Evolutionary conservation across 345 rosid genomes (phyloP).

Genomic region (Psidium friedrichsthalianum): DNA sequence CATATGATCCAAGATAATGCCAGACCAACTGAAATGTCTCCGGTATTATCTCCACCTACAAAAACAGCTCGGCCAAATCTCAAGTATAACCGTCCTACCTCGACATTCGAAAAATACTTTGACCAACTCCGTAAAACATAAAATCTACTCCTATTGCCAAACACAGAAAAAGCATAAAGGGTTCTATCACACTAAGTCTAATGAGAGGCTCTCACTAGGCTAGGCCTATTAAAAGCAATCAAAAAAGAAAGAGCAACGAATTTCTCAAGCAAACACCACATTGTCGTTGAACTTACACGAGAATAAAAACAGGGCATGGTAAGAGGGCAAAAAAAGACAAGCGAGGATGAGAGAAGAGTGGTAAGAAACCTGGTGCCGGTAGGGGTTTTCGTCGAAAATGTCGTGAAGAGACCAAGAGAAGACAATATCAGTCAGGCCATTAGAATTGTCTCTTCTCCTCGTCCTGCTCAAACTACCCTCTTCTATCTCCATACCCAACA

Average conservation of each 20-base stretch:
- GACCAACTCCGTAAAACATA: neutral
- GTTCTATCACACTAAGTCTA: neutral
- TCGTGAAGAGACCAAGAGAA: slow-evolving; percentile 30
- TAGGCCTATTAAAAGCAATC: neutral
- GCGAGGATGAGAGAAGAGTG: neutral
- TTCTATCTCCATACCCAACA: neutral
- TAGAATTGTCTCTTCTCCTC: neutral
- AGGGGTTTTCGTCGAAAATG: slow-evolving; percentile 4
- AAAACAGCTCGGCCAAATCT: neutral
- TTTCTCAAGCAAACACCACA: too few relatives aligned
- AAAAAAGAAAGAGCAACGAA: too few relatives aligned
- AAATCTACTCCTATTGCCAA: neutral
- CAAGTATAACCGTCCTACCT: neutral
- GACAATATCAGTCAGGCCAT: neutral
- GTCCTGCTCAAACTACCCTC: neutral
- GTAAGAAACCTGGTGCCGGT: neutral
- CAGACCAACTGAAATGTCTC: slow-evolving; percentile 14
- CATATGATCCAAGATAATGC: slow-evolving; percentile 17
- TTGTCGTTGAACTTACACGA: too few relatives aligned
- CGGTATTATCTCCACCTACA: slow-evolving; percentile 28
- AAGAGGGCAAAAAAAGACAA: neutral
- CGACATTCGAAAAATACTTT: neutral
- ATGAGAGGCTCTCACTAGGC: neutral
- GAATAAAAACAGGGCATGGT: too few relatives aligned
- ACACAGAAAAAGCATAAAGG: neutral